These are phyloP conservation scores for Hymenotorrendiella dingleyae DNA, from an alignment of 2,329 filamentous ascomycete genomes.

Conservation along the genomic window DNA sequence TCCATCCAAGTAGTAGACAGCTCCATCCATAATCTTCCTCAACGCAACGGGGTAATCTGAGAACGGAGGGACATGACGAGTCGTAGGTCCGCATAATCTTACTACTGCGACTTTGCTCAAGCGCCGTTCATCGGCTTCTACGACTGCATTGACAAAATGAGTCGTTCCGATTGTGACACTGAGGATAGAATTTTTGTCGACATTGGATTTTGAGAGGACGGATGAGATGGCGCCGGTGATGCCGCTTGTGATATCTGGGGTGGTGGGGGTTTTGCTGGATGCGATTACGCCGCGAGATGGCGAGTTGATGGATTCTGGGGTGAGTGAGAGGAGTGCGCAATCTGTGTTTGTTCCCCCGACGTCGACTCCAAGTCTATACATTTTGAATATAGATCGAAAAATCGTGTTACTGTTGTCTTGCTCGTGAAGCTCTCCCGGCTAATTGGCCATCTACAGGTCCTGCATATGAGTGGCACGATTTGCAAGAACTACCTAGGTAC, in stretches of 20 bases:
- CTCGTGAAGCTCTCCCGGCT: no score
- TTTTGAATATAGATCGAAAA: no score
- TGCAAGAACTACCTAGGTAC: no score
- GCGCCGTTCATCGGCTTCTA: slow-evolving; percentile 11
- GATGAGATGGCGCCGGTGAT: slow-evolving; percentile 18
- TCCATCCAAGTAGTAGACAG: slow-evolving; percentile 42
- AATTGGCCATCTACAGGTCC: no score
- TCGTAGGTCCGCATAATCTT: slow-evolving; percentile 41
- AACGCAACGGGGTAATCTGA: slow-evolving; percentile 40
- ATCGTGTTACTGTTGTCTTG: no score
- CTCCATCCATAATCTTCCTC: slow-evolving; percentile 41
- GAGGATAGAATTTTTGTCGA: slow-evolving; percentile 13
- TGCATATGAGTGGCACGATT: no score
- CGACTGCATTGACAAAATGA: slow-evolving; percentile 32
- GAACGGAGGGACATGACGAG: slow-evolving; percentile 41
- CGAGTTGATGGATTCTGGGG: background rate
- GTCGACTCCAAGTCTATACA: slow-evolving; percentile 29
- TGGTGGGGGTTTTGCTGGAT: slow-evolving; percentile 23
- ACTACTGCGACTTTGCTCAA: slow-evolving; percentile 41
- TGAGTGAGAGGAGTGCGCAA: slow-evolving; percentile 4
- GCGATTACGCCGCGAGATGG: slow-evolving; percentile 24
- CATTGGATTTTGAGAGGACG: slow-evolving; percentile 17
- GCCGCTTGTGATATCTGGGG: slow-evolving; percentile 21
- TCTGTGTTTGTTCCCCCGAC: slow-evolving; percentile 35
- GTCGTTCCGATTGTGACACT: slow-evolving; percentile 32